phyloP scores from a whole-genome alignment of 495 filamentous ascomycete genomes.

The Xylaria bambusicola region DNA sequence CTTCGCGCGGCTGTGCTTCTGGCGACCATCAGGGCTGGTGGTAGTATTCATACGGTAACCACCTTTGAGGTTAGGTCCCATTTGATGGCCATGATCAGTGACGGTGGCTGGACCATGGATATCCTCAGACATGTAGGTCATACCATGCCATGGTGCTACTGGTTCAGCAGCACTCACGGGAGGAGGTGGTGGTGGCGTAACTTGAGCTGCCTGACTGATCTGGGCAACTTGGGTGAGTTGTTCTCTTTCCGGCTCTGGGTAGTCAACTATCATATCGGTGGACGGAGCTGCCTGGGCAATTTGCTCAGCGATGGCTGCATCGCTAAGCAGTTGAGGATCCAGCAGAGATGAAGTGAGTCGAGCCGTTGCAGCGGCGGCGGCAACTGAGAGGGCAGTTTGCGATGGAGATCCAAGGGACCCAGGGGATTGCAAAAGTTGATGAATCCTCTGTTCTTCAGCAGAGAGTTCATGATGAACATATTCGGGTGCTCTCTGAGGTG shows the following conservation, averaged over 20 bases:
- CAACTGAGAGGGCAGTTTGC: conserved; percentile 43
- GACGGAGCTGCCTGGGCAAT: conserved; percentile 16
- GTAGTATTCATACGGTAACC: conserved; percentile 46
- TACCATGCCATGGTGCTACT: conserved; percentile 43
- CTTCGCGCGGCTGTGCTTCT: conserved; percentile 57
- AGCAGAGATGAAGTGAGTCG: conserved; percentile 49
- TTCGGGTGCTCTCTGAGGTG: conserved; percentile 10
- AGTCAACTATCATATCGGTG: conserved; percentile 31
- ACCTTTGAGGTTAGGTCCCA: conserved; percentile 33
- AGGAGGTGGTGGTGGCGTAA: no score
- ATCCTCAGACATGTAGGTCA: conserved; percentile 40
- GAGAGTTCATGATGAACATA: conserved; percentile 29
- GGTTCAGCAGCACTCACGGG: conserved; percentile 3
- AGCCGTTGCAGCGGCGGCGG: conserved; percentile 52
- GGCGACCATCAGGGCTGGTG: conserved; percentile 33
- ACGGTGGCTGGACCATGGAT: conserved; percentile 34
- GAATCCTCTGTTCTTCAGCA: conserved; percentile 42
- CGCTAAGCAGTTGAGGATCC: conserved; percentile 49
- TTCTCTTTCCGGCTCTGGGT: conserved; percentile 25
- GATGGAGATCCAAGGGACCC: conserved; percentile 25
- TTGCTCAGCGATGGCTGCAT: conserved; percentile 35
- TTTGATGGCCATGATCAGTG: conserved; percentile 27
- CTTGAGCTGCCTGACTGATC: not conserved
- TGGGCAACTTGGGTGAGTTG: not conserved
- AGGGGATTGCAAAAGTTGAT: conserved; percentile 30